Conservation (phyloP, 2,329 filamentous ascomycete species). For the Pyrenochaeta sp. region DNA sequence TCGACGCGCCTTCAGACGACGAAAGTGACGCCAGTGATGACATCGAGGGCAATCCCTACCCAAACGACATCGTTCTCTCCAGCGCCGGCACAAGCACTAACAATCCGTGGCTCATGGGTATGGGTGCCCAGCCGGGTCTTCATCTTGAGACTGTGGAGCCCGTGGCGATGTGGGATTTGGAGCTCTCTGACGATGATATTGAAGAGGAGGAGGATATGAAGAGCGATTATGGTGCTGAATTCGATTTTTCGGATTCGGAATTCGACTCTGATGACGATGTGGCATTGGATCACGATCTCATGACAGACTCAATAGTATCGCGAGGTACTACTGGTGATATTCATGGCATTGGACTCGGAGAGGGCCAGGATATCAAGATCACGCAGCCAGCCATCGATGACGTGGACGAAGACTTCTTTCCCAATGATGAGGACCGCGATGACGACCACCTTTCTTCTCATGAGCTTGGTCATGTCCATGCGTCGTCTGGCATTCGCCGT, state of each 20-base stretch:
- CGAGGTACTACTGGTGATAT: slow-evolving; percentile 69
- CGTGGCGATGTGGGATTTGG: slow-evolving; percentile 51
- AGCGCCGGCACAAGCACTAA: slow-evolving; percentile 45
- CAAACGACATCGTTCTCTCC: slow-evolving; percentile 51
- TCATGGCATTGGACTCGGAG: slow-evolving; percentile 76
- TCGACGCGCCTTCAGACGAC: slow-evolving; percentile 71
- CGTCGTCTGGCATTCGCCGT: slow-evolving; percentile 87
- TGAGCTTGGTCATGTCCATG: slow-evolving; percentile 83
- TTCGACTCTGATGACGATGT: slow-evolving; percentile 42
- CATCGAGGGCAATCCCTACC: slow-evolving; percentile 30
- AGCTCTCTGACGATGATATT: slow-evolving; percentile 59
- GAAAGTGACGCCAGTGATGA: slow-evolving; percentile 56
- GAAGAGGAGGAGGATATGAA: too few relatives aligned
- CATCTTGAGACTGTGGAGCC: slow-evolving; percentile 40
- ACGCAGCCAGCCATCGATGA: slow-evolving; percentile 94
- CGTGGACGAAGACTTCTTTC: slow-evolving; percentile 83
- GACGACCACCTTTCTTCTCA: slow-evolving; percentile 83
- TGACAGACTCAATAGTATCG: slow-evolving; percentile 39
- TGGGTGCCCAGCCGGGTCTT: slow-evolving; percentile 46
- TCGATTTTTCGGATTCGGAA: slow-evolving; percentile 68
- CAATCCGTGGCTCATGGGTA: slow-evolving; percentile 48
- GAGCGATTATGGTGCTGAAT: slow-evolving; percentile 41
- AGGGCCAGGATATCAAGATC: slow-evolving; percentile 79
- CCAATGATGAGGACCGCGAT: slow-evolving; percentile 74
- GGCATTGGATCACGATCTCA: slow-evolving; percentile 33